These are phyloP conservation scores for Tulasnella sp. DNA, from an alignment of 768 basidiomycete genomes.

Conservation along the genomic window DNA sequence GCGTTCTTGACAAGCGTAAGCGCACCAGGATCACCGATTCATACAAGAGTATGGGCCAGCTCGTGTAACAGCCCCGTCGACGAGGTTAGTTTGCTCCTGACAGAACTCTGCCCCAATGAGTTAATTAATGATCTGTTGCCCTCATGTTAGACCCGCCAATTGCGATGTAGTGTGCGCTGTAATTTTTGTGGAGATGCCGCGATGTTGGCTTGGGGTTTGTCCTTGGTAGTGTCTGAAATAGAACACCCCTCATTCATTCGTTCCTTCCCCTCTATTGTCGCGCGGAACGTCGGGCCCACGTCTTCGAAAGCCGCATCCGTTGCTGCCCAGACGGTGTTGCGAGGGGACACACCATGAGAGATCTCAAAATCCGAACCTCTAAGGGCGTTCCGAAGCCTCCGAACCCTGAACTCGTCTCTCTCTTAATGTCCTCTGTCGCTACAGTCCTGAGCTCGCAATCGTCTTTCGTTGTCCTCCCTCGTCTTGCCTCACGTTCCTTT, in stretches of 20 bases:
- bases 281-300: background rate
- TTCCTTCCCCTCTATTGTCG: background rate
- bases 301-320: background rate
- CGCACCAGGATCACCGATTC: constrained; percentile 16
- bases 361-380: background rate
- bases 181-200: background rate
- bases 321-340: background rate
- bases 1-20: constrained; percentile 9
- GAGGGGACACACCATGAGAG: background rate
- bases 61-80: background rate
- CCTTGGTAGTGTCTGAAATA: constrained; percentile 7
- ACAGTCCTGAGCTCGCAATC: background rate
- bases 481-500: background rate
- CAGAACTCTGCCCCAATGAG: background rate
- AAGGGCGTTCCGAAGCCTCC: background rate
- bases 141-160: background rate
- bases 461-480: background rate
- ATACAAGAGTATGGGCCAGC: constrained; percentile 9
- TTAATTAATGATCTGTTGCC: background rate
- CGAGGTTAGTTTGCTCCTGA: background rate
- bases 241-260: background rate
- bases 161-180: background rate
- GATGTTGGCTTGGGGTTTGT: background rate
- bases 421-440: background rate
- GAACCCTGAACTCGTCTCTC: background rate